A percentile compares a stretch with the other conserved stretches of the same genome.
These are phyloP conservation scores for Penicillium sp. DNA, from an alignment of 2,329 filamentous ascomycete species.

Conservation along the genomic window DNA sequence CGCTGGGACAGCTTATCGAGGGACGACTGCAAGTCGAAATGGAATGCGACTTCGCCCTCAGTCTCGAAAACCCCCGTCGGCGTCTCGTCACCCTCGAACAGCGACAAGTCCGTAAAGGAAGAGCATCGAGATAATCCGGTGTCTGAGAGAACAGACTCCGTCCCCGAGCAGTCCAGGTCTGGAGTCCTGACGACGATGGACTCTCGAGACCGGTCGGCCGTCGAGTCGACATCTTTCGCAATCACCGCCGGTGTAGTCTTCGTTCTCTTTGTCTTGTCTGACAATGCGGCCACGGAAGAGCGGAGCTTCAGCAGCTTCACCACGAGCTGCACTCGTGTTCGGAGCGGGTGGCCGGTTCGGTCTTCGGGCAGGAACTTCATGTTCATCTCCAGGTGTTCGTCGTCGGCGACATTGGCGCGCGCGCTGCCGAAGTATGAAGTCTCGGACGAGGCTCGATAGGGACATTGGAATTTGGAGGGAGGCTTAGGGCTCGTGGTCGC, in stretches of 20 bases:
- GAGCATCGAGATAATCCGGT: not conserved
- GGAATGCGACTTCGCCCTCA: not conserved
- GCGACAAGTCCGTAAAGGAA: no score
- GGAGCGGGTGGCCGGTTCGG: conserved; percentile 4
- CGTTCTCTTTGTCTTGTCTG: not conserved
- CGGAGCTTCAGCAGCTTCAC: conserved; percentile 14
- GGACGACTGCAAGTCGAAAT: not conserved
- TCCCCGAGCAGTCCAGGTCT: not conserved
- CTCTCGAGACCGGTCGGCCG: not conserved
- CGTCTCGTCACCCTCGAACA: no score
- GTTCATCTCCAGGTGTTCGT: conserved; percentile 8
- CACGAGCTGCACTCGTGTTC: conserved; percentile 11
- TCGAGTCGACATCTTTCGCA: not conserved
- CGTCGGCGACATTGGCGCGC: conserved; percentile 1
- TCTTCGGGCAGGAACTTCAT: conserved; percentile 9
- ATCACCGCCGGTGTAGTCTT: not conserved
- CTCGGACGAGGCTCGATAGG: no score
- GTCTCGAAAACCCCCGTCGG: no score
- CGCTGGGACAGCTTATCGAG: not conserved
- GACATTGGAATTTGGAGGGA: no score
- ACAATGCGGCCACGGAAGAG: conserved; percentile 7
- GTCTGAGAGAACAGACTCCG: not conserved
- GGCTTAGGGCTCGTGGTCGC: no score
- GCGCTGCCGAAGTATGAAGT: no score
- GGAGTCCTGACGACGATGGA: not conserved